A percentile compares a stretch with the other conserved stretches of the same genome.
phyloP scores from a whole-genome alignment of 2,329 filamentous ascomycete species.

The Chalaropsis thielavioides region DNA sequence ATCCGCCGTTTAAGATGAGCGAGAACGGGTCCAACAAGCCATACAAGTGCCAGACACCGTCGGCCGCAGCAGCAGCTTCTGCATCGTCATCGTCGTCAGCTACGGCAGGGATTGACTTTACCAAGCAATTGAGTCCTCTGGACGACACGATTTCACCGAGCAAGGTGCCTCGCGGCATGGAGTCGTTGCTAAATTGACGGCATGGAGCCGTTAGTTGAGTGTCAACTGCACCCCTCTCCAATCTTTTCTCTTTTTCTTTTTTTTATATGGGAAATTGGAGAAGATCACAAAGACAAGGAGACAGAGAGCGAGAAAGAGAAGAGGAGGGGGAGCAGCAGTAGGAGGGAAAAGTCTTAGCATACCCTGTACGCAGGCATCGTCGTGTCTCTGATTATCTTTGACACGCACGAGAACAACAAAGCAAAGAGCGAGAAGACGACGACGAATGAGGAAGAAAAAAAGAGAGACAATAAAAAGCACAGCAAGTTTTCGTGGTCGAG shows the following conservation, averaged over 20 bases:
- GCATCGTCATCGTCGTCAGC: neutral
- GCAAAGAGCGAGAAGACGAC: neutral
- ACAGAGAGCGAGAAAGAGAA: neutral
- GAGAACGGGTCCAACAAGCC: conserved; percentile 17
- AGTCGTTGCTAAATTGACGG: conserved; percentile 14
- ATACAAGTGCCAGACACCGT: conserved; percentile 15
- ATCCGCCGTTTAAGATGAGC: conserved; percentile 17
- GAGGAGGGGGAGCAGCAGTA: neutral
- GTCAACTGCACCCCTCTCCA: neutral
- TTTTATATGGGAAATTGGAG: neutral
- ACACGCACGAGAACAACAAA: neutral
- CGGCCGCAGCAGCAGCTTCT: conserved; percentile 4
- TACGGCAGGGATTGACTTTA: neutral
- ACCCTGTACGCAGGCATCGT: neutral
- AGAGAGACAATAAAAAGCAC: neutral
- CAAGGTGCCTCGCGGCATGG: conserved; percentile 29
- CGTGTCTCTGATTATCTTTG: neutral
- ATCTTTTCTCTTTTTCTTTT: neutral
- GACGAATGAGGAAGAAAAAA: neutral
- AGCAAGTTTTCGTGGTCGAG: neutral
- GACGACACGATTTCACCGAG: conserved; percentile 31
- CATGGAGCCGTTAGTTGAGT: neutral
- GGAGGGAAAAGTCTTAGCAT: neutral
- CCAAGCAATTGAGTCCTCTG: neutral
- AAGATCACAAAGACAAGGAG: neutral